Base-by-base conservation (phyloP, 2,329 filamentous ascomycete genomes). In the Magnaporthiopsis poae region DNA sequence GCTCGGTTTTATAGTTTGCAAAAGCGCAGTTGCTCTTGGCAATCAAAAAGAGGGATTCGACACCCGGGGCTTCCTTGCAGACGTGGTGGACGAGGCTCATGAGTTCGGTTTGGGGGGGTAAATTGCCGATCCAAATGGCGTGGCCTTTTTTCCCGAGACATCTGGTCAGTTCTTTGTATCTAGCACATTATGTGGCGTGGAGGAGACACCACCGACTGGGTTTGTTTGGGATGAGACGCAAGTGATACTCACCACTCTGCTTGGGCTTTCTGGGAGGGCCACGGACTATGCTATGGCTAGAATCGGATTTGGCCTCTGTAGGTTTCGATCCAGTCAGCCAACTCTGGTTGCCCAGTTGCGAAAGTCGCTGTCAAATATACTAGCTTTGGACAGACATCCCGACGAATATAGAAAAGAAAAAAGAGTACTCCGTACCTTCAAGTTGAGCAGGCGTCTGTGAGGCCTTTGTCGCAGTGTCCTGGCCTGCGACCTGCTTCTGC, bases 1-100 rank as follows among this genome's bases (percentile, higher is more conserved):
- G 79, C 72, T 96, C 92, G 64, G 91, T 90, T 69, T 88, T 90
- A 75, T 96, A 98, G 74, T 98, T 98, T 70, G 96, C 92, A 79
- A 98, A 98, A 0, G 93, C 94, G 73, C 94, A 98, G 74, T 97
- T 97, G 75, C 93, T 97, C 76, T 97, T 97, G 0, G 93, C 94
- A 60, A 98, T 98, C 52, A 98, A 80, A 71, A 98, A 97, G 0
- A 98, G 80, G 62, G 92, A 96, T 74, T 96, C 90, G 29, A 98
- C 86, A 1, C 92, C 85, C 0, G 83, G 84, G 0, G 91, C 88
- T 70, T 93, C 89, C 69, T 86, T 87, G 68, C 91, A 96, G 67
- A 97, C 95, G 74, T 97, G 91, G 68, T 95, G 87, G 65, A 97
- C 96, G n/a, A 98, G 80, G 67, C 86, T 90, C 77, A 92, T 88